Evolutionary conservation across 768 basidiomycete species (phyloP), one percentile per base, ranked within the genome.

Genomic region (Psilocybe sp.): DNA sequence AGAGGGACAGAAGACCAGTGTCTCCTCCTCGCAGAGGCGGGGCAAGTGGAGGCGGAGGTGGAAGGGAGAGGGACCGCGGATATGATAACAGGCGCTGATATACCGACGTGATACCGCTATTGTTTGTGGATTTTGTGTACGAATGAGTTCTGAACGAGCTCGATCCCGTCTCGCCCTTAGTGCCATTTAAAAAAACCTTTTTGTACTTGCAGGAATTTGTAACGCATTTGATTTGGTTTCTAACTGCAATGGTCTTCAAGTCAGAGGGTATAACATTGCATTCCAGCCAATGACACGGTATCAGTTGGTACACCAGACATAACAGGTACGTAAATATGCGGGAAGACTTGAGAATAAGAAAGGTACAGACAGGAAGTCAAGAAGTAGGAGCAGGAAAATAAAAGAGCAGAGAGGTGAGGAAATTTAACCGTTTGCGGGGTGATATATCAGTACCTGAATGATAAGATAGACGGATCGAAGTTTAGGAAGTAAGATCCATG

Each of bases 401-500:
- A 28, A 3, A 28, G 23, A 4, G 23, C 3, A 28, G 23, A 28
- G 23, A 28, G 7, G 3, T 28, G 23, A 28, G 4, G 23, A 28
- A 28, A 28, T 28, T 28, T 7, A 28, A 28, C 23, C 23, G n/a
- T n/a, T n/a, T n/a, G n/a, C n/a, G n/a, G n/a, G n/a, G n/a, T n/a
- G n/a, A n/a, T n/a, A 28, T 28, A 7, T 28, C 23, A 28, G 23
- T 28, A 28, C 23, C 23, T 28, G 23, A 28, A 28, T 28, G 23
- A 28, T 28, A 28, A 28, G 23, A 28, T 28, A 28, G 23, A 7
- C 23, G 23, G 23, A 28, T 7, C 7, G 3, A 28, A 28, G 23
- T 28, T 70, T 64, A 84, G n/a, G 73, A 66, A 10, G 73, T 71
- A 36, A 88, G 54, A 47, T 77, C 75, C 84, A 92, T 81, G 35